Conservation (phyloP, 2,329 filamentous ascomycete species). For the Lasiodiplodia sp. region DNA sequence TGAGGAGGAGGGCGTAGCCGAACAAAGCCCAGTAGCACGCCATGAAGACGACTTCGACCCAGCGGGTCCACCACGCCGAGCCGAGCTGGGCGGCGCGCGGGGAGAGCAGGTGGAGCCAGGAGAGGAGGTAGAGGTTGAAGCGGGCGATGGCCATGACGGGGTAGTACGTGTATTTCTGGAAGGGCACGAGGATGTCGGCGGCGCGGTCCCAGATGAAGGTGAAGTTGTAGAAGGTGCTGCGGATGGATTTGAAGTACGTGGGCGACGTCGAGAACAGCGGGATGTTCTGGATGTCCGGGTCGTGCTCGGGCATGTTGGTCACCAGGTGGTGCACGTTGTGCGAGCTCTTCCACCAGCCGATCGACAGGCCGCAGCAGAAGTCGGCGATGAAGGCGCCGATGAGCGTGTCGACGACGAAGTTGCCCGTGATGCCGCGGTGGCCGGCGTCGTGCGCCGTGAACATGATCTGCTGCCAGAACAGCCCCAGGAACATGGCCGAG, state of each 20-base stretch:
- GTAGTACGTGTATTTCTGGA: conserved; percentile 86
- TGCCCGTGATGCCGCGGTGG: conserved; percentile 68
- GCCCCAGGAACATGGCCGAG: conserved; percentile 65
- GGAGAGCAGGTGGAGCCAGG: conserved; percentile 77
- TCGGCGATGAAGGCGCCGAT: conserved; percentile 70
- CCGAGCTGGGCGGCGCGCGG: conserved; percentile 77
- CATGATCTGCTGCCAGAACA: conserved; percentile 75
- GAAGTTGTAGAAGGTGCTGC: conserved; percentile 83
- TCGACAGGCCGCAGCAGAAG: conserved; percentile 70
- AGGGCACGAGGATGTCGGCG: conserved; percentile 73
- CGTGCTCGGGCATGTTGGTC: conserved; percentile 65
- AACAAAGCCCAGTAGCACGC: conserved; percentile 87
- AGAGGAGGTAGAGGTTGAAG: conserved; percentile 86
- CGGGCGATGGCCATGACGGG: conserved; percentile 80
- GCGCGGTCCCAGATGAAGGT: conserved; percentile 78
- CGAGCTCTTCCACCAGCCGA: conserved; percentile 74
- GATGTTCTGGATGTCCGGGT: conserved; percentile 64
- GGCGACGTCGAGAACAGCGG: conserved; percentile 89
- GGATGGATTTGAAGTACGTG: conserved; percentile 74
- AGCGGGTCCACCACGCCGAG: conserved; percentile 82
- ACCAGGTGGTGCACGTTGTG: conserved; percentile 74
- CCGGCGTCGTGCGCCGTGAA: conserved; percentile 72
- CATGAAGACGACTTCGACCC: conserved; percentile 78
- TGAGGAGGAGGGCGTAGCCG: conserved; percentile 81
- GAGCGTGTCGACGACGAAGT: conserved; percentile 65